phyloP scores from a whole-genome alignment of 169 alveolate genomes.

The Perkinsus marinus region DNA sequence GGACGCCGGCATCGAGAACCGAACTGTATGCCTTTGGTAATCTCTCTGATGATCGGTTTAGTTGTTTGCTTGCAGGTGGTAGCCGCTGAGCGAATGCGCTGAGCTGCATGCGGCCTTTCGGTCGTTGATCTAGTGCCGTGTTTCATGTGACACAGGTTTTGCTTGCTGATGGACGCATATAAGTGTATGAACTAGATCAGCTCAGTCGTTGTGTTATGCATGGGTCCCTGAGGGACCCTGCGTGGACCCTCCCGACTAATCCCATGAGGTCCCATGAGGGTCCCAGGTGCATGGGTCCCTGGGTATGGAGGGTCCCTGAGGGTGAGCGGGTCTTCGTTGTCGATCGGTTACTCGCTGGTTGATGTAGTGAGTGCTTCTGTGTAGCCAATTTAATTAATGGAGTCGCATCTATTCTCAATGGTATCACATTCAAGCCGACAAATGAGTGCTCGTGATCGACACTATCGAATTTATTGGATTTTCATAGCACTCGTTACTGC shows the following conservation, averaged over 20 bases:
- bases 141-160: no score
- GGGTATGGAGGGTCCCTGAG: no score
- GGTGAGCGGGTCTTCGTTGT: no score
- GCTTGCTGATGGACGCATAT: background rate
- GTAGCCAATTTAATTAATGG: background rate
- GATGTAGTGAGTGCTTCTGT: no score
- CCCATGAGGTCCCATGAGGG: no score
- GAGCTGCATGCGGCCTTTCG: background rate
- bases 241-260: no score
- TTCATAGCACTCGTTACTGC: background rate
- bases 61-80: background rate
- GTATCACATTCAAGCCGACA: background rate
- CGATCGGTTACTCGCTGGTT: no score
- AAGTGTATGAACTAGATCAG: background rate
- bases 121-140: background rate
- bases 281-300: no score
- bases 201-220: background rate
- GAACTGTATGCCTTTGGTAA: background rate
- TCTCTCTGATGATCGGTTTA: background rate
- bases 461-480: background rate
- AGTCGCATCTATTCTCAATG: background rate
- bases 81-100: background rate
- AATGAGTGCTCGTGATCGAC: background rate
- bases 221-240: no score
- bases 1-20: background rate